Percentiles rank a stretch among this genome's conserved stretches.
Evolutionary conservation across 2,329 filamentous ascomycete genomes (phyloP).

Genomic region (Fusarium heterosporum): DNA sequence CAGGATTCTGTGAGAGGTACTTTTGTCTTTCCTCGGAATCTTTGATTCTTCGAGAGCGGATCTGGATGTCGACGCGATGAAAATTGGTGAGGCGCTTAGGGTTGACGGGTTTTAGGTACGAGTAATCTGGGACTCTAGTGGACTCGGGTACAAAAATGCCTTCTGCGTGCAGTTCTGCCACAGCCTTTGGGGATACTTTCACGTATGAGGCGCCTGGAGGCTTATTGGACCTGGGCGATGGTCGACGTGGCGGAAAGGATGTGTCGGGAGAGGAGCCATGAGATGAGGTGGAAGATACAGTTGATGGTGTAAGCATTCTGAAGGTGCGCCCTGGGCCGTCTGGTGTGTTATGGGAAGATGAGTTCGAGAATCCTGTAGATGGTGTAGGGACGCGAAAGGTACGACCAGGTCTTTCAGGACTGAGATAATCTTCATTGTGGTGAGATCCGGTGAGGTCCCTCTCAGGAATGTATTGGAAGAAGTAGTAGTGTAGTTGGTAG

Average conservation of each 20-base stretch:
- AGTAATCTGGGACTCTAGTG: slow-evolving; percentile 16
- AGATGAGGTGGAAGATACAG: slow-evolving; percentile 8
- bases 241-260: background rate
- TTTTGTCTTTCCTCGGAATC: background rate
- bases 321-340: slow-evolving; percentile 10
- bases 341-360: background rate
- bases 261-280: background rate
- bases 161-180: slow-evolving; percentile 13
- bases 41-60: background rate
- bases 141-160: slow-evolving; percentile 6
- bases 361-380: background rate
- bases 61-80: background rate
- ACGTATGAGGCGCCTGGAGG: slow-evolving; percentile 29
- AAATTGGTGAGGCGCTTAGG: background rate
- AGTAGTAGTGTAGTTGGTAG: slow-evolving; percentile 15
- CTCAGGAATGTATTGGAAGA: slow-evolving; percentile 10
- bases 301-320: slow-evolving; percentile 11
- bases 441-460: background rate
- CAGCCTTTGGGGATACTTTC: slow-evolving; percentile 27
- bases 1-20: background rate
- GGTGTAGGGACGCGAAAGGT: background rate
- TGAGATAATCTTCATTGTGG: background rate
- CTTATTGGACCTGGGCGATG: slow-evolving; percentile 10
- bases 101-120: background rate
- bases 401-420: background rate